A percentile compares a stretch with the other conserved stretches of the same genome.
phyloP scores from a whole-genome alignment of 2,329 filamentous ascomycete genomes.

The Emmonsiellopsis sp. region DNA sequence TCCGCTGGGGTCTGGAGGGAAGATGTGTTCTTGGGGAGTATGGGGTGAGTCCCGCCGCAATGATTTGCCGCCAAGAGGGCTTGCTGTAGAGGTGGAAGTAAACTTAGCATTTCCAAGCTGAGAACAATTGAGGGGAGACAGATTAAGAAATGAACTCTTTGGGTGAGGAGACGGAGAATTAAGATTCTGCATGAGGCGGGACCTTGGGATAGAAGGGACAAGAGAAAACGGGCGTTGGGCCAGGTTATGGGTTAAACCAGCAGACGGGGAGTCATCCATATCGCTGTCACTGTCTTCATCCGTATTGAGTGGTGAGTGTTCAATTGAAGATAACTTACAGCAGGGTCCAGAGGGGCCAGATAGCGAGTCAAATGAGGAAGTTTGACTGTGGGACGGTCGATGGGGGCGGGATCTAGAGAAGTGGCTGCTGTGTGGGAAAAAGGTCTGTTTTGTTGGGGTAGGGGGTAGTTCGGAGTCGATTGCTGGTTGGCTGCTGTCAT shows the following conservation, averaged over 20 bases:
- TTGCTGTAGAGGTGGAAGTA: conserved; percentile 47
- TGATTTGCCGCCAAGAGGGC: conserved; percentile 48
- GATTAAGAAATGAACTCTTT: conserved; percentile 24
- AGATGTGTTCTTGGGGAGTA: conserved; percentile 67
- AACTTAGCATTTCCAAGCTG: conserved; percentile 45
- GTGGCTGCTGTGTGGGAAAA: conserved; percentile 27
- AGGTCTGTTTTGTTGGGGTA: conserved; percentile 69
- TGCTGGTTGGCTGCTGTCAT: conserved; percentile 49
- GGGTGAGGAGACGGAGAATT: conserved; percentile 34
- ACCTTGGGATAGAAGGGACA: conserved; percentile 28
- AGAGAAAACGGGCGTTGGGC: conserved; percentile 23
- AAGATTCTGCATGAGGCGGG: conserved; percentile 30
- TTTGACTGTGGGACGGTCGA: conserved; percentile 24
- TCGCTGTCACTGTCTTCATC: conserved; percentile 24
- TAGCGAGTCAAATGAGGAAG: conserved; percentile 25
- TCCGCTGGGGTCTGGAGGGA: conserved; percentile 70
- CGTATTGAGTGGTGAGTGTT: conserved; percentile 17
- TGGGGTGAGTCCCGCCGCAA: conserved; percentile 54
- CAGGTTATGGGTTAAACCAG: conserved; percentile 22
- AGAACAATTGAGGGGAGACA: conserved; percentile 11
- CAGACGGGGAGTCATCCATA: conserved; percentile 24
- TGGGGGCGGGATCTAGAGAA: conserved; percentile 8
- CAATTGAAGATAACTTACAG: conserved; percentile 30
- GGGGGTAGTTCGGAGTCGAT: conserved; percentile 72
- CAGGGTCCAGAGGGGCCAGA: conserved; percentile 24